Evolutionary conservation across 2,329 filamentous ascomycete species (phyloP).

Genomic region (Boeremia exigua): DNA sequence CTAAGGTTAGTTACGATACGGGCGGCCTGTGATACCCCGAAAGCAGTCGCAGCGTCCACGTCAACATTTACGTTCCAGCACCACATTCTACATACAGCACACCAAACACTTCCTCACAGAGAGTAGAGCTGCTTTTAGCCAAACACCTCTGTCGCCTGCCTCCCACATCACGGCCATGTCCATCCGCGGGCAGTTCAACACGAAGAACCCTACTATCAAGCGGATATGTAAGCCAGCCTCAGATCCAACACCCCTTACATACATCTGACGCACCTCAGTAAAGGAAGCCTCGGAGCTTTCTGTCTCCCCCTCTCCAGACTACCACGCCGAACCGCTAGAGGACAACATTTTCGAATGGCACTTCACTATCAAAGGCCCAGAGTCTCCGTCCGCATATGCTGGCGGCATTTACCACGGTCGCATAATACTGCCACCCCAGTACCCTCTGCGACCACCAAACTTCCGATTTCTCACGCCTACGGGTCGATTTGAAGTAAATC

Average conservation of each 20-base stretch:
- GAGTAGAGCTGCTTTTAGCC: too few species aligned
- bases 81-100: neutral
- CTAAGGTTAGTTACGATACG: neutral
- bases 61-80: constrained; percentile 25
- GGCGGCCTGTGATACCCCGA: neutral
- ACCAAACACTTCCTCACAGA: neutral
- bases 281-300: constrained; percentile 91
- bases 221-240: constrained; percentile 69
- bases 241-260: constrained; percentile 8
- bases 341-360: constrained; percentile 97
- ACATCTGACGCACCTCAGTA: constrained; percentile 58
- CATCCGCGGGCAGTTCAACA: constrained; percentile 62
- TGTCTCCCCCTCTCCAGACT: constrained; percentile 79
- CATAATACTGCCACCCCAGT: constrained; percentile 86
- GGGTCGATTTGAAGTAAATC: constrained; percentile 93
- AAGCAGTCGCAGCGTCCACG: constrained; percentile 23
- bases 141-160: neutral
- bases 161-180: constrained; percentile 40
- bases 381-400: constrained; percentile 76
- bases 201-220: constrained; percentile 82
- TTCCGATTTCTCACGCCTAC: constrained; percentile 94
- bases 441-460: constrained; percentile 89
- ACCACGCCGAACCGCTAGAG: constrained; percentile 84
- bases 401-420: constrained; percentile 92
- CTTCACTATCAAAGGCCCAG: constrained; percentile 93